Conservation (phyloP, 1,284 basidiomycete species). For the Phenoliferia sp. region DNA sequence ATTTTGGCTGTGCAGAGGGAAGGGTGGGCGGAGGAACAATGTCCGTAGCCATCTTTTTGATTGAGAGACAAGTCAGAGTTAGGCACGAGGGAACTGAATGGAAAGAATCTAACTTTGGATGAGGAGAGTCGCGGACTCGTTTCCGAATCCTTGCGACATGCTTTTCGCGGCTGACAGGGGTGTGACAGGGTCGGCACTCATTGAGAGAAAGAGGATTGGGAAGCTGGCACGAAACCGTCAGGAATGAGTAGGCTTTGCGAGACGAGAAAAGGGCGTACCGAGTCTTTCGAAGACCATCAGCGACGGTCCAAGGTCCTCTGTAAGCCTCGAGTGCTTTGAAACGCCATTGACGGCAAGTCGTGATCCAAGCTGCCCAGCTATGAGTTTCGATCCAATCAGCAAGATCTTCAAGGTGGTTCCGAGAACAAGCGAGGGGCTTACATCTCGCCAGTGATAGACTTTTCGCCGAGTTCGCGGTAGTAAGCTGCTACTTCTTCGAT, state of each 20-base stretch:
- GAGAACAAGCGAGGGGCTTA: background rate
- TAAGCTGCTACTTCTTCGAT: background rate
- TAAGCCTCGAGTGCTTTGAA: background rate
- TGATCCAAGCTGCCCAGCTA: slow-evolving; percentile 14
- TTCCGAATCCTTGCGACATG: slow-evolving; percentile 29
- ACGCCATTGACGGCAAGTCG: slow-evolving; percentile 15
- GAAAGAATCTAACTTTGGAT: slow-evolving; percentile 29
- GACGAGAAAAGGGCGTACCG: slow-evolving; percentile 2
- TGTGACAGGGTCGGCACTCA: slow-evolving; percentile 34
- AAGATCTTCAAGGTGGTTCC: background rate
- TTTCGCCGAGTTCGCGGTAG: background rate
- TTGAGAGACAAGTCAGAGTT: slow-evolving; percentile 1
- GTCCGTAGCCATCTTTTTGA: slow-evolving; percentile 15
- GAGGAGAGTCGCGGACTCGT: slow-evolving; percentile 9
- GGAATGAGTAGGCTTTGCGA: background rate
- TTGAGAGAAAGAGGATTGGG: slow-evolving; percentile 33
- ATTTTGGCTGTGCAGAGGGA: slow-evolving; percentile 30
- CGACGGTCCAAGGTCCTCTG: slow-evolving; percentile 26
- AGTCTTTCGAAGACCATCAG: slow-evolving; percentile 29
- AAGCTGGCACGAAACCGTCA: slow-evolving; percentile 8
- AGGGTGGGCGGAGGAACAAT: slow-evolving; percentile 33
- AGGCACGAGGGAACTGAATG: background rate
- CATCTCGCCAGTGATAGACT: background rate
- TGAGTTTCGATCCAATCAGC: slow-evolving; percentile 6
- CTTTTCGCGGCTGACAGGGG: slow-evolving; percentile 25